phyloP scores from a whole-genome alignment of 768 basidiomycete species.

The Psilocybe sp. region DNA sequence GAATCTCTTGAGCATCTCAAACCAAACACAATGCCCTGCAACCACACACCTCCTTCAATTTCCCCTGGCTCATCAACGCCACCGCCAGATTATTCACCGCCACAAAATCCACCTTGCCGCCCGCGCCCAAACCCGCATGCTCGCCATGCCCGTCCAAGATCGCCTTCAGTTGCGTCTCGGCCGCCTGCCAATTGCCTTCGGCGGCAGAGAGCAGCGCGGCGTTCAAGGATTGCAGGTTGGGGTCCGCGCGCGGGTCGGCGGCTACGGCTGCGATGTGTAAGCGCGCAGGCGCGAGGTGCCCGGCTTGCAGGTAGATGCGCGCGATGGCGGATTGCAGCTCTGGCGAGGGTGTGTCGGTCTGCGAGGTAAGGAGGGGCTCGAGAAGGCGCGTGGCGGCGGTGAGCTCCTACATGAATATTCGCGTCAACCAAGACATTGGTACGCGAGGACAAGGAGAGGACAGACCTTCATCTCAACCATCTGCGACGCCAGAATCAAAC shows the following conservation, averaged over 20 bases:
- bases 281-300: conserved; percentile 57
- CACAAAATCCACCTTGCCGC: conserved; percentile 24
- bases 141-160: conserved; percentile 53
- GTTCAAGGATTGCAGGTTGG: conserved; percentile 57
- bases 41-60: conserved; percentile 57
- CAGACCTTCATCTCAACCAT: conserved; percentile 81
- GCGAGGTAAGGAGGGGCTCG: conserved; percentile 54
- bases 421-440: not conserved
- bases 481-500: conserved; percentile 77
- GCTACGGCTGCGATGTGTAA: conserved; percentile 55
- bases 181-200: conserved; percentile 66
- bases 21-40: conserved; percentile 4
- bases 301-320: conserved; percentile 73
- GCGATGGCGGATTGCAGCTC: conserved; percentile 68
- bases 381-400: conserved; percentile 66
- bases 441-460: not conserved
- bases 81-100: conserved; percentile 80
- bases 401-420: conserved; percentile 51
- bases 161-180: conserved; percentile 39
- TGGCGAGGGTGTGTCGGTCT: conserved; percentile 40
- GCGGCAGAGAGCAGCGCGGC: conserved; percentile 63
- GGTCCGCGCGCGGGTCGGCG: conserved; percentile 38
- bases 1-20: not conserved
- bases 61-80: conserved; percentile 66
- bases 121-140: conserved; percentile 24